Percentiles rank a stretch among this genome's conserved stretches.
phyloP scores from a whole-genome alignment of 257 asterid species.

The Lycium ferocissimum region DNA sequence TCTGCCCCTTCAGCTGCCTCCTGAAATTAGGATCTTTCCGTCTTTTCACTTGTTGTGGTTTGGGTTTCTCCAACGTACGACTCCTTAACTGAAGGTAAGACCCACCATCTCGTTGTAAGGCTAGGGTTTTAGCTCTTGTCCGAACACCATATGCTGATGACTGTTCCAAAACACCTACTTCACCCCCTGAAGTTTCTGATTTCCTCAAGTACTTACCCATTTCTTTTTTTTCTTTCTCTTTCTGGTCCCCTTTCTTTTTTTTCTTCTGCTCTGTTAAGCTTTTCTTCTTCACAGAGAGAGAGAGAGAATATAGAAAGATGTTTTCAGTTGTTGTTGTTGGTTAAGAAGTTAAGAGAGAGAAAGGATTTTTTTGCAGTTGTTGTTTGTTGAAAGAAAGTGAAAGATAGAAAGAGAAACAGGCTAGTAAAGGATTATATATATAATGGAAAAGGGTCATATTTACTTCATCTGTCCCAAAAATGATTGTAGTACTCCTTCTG shows the following conservation, averaged over 20 bases:
- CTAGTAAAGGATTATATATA: too few relatives aligned
- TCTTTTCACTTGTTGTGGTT: constrained; percentile 28
- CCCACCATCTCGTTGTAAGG: constrained; percentile 43
- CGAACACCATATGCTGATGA: constrained; percentile 42
- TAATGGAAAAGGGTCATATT: too few relatives aligned
- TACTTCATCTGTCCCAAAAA: too few relatives aligned
- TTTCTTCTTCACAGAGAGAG: constrained; percentile 14
- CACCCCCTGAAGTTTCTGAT: constrained; percentile 37
- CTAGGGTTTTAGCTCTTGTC: constrained; percentile 50
- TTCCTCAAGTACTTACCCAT: constrained; percentile 54
- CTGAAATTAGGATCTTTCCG: constrained; percentile 32
- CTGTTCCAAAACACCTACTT: constrained; percentile 35
- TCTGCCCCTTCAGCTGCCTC: not conserved
- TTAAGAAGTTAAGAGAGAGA: too few relatives aligned
- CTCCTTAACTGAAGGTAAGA: constrained; percentile 48
- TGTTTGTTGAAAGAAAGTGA: constrained; percentile 17
- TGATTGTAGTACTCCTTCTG: too few relatives aligned
- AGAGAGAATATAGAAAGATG: not conserved
- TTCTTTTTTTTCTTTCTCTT: not conserved
- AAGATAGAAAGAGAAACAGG: not conserved
- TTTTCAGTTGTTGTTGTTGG: not conserved
- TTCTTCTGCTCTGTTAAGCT: not conserved
- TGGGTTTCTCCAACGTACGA: constrained; percentile 38
- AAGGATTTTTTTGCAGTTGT: constrained; percentile 13
- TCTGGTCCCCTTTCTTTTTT: not conserved